phyloP scores from a whole-genome alignment of 768 basidiomycete genomes.

The Trametes sanguinea region DNA sequence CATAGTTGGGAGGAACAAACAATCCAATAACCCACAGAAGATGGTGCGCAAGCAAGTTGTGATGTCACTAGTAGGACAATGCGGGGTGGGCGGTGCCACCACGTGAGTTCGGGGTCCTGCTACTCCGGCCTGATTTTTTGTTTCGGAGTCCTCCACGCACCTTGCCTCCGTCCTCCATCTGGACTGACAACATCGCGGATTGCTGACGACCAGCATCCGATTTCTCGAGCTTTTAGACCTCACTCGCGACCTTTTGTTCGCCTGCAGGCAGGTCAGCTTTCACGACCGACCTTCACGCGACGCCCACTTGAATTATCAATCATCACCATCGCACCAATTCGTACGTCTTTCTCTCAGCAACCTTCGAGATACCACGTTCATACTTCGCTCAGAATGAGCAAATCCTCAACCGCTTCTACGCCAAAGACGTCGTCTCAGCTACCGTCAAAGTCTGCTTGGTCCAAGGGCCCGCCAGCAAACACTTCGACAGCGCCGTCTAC shows the following conservation, averaged over 20 bases:
- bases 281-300: slow-evolving; percentile 76
- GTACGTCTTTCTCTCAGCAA: slow-evolving; percentile 28
- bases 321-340: slow-evolving; percentile 48
- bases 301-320: slow-evolving; percentile 52
- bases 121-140: slow-evolving; percentile 25
- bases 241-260: slow-evolving; percentile 51
- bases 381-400: slow-evolving; percentile 80
- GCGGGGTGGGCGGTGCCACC: slow-evolving; percentile 13
- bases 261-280: slow-evolving; percentile 92
- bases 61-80: too few relatives aligned
- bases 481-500: slow-evolving; percentile 58
- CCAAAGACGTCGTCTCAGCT: slow-evolving; percentile 74
- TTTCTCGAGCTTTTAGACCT: slow-evolving; percentile 26
- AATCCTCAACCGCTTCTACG: slow-evolving; percentile 74
- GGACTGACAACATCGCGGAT: slow-evolving; percentile 34
- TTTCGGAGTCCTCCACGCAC: slow-evolving; percentile 22
- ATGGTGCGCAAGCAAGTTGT: too few relatives aligned
- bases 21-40: too few relatives aligned
- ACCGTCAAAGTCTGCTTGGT: slow-evolving; percentile 86
- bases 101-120: slow-evolving; percentile 19
- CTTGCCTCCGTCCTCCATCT: slow-evolving; percentile 35
- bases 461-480: slow-evolving; percentile 80
- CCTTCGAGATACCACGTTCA: slow-evolving; percentile 12
- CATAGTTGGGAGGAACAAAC: too few relatives aligned
- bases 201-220: slow-evolving; percentile 36